Percentiles rank a stretch among this genome's conserved stretches.
Evolutionary conservation across 2,329 filamentous ascomycete species (phyloP).

Genomic region (Trichoderma sp.): DNA sequence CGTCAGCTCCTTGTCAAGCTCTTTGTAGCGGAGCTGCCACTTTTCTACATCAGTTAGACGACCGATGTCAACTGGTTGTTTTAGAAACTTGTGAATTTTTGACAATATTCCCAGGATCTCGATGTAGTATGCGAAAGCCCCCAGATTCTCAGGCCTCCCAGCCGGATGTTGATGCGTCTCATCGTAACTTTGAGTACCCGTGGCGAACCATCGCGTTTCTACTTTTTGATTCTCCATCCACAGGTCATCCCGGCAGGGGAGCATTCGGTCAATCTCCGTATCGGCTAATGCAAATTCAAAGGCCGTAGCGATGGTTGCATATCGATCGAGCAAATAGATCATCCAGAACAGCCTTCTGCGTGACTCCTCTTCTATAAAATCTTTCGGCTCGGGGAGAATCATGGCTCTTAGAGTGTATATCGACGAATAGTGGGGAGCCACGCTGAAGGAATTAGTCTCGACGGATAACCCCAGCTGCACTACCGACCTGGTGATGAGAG

Average conservation of each 20-base stretch:
- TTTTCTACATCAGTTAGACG: slow-evolving; percentile 81
- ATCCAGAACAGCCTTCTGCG: slow-evolving; percentile 88
- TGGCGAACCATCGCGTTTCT: slow-evolving; percentile 79
- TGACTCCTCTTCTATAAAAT: slow-evolving; percentile 89
- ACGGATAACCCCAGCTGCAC: slow-evolving; percentile 85
- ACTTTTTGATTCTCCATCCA: slow-evolving; percentile 83
- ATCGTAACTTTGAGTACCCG: slow-evolving; percentile 46
- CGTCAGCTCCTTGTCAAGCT: slow-evolving; percentile 77
- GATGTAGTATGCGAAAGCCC: slow-evolving; percentile 86
- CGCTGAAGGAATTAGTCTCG: slow-evolving; percentile 76
- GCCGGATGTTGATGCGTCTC: slow-evolving; percentile 61
- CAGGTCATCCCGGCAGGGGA: slow-evolving; percentile 85
- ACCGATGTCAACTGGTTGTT: slow-evolving; percentile 85
- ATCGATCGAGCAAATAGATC: slow-evolving; percentile 86
- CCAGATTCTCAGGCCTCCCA: slow-evolving; percentile 76
- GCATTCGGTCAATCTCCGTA: slow-evolving; percentile 81
- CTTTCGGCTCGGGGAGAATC: slow-evolving; percentile 77
- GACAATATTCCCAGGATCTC: slow-evolving; percentile 87
- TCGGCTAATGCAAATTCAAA: slow-evolving; percentile 91
- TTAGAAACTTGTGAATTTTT: slow-evolving; percentile 84
- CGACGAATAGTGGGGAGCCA: slow-evolving; percentile 77
- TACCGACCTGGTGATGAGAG: slow-evolving; percentile 82
- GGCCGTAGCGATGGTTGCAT: slow-evolving; percentile 86
- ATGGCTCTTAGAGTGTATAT: slow-evolving; percentile 89
- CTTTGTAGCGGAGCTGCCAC: slow-evolving; percentile 86